These are phyloP conservation scores for Phyllosticta citriasiana DNA, from an alignment of 2,329 filamentous ascomycete species.

Conservation along the genomic window DNA sequence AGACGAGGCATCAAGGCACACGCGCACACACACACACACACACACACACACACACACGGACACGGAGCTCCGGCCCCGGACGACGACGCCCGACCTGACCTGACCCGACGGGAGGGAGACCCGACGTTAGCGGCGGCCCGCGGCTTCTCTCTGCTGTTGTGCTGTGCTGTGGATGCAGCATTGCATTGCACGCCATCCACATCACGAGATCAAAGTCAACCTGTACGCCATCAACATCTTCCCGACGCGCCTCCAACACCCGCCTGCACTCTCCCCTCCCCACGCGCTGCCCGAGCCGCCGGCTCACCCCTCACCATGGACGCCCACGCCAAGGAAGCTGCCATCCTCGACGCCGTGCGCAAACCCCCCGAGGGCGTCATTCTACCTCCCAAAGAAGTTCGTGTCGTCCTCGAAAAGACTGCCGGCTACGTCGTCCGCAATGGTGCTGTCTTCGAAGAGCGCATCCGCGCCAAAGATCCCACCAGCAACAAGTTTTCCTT, in stretches of 20 bases:
- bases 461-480: conserved; percentile 75
- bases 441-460: conserved; percentile 62
- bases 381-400: conserved; percentile 75
- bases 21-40: too few relatives aligned
- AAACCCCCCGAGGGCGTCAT: conserved; percentile 78
- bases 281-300: background rate
- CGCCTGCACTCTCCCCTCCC: background rate
- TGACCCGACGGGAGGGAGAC: background rate
- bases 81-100: background rate
- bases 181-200: background rate
- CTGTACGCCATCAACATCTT: background rate
- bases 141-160: background rate
- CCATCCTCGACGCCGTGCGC: conserved; percentile 40
- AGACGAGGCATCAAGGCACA: background rate
- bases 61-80: background rate
- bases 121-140: background rate
- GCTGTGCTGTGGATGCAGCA: background rate
- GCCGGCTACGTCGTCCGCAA: conserved; percentile 77
- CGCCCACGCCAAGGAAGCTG: background rate
- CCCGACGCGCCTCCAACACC: background rate
- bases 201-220: background rate
- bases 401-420: conserved; percentile 82
- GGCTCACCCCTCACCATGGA: background rate
- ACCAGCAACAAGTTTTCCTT: conserved; percentile 89
- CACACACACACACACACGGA: too few relatives aligned